A percentile compares a stretch with the other conserved stretches of the same genome.
These are phyloP conservation scores for Tuber umbilicatum DNA, from an alignment of 495 filamentous ascomycete genomes.

Conservation along the genomic window DNA sequence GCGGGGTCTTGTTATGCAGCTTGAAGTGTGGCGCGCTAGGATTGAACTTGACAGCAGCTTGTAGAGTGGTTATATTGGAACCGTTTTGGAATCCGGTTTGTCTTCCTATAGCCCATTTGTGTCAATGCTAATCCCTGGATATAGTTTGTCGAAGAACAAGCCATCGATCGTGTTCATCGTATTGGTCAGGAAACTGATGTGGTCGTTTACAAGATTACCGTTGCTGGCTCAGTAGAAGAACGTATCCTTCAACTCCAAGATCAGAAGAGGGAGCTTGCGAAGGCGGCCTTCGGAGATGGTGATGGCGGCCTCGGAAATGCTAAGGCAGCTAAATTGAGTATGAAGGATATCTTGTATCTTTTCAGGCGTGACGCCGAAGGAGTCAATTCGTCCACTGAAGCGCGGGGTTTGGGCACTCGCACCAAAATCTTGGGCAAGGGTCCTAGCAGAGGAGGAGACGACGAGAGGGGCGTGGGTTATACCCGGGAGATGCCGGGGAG, in stretches of 20 bases:
- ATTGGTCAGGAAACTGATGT: slow-evolving; percentile 93
- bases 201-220: slow-evolving; percentile 84
- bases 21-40: slow-evolving; percentile 88
- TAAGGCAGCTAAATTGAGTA: slow-evolving; percentile 68
- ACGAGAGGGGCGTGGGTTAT: slow-evolving; percentile 26
- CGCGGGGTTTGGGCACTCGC: slow-evolving; percentile 25
- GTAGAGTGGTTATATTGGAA: slow-evolving; percentile 87
- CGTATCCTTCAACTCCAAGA: slow-evolving; percentile 87
- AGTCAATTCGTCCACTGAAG: not conserved
- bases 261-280: slow-evolving; percentile 80
- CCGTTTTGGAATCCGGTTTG: slow-evolving; percentile 95
- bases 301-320: slow-evolving; percentile 52
- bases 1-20: slow-evolving; percentile 79
- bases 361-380: slow-evolving; percentile 71
- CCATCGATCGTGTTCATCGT: slow-evolving; percentile 94
- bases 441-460: slow-evolving; percentile 15
- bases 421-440: slow-evolving; percentile 27
- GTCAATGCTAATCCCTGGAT: slow-evolving; percentile 12
- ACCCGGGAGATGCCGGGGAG: slow-evolving; percentile 30
- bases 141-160: slow-evolving; percentile 93
- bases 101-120: slow-evolving; percentile 25
- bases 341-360: slow-evolving; percentile 87
- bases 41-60: slow-evolving; percentile 89
- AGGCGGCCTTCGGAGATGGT: slow-evolving; percentile 71
- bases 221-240: slow-evolving; percentile 79